Percentiles rank a stretch among this genome's conserved stretches.
Conservation (phyloP, 1,139 yeast species). For the Yamadazyma atlantica region DNA sequence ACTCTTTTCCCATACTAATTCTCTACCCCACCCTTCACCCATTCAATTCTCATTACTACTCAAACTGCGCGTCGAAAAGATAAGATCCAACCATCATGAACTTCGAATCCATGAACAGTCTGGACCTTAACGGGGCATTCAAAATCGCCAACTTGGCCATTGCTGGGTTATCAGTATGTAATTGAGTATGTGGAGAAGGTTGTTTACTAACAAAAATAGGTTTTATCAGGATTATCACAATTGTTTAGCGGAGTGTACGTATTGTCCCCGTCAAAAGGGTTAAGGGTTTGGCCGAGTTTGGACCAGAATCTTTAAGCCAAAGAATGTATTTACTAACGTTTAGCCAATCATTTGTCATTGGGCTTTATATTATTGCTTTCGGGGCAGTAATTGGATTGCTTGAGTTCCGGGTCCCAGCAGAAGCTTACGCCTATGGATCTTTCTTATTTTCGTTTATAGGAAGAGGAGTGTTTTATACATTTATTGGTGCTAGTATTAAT, state of each 20-base stretch:
- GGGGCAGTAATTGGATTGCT: conserved; percentile 57
- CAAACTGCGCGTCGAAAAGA: no score
- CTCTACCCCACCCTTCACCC: neutral
- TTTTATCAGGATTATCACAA: conserved; percentile 58
- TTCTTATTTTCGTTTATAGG: conserved; percentile 83
- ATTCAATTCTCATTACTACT: neutral
- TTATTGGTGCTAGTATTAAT: conserved; percentile 63
- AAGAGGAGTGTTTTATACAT: conserved; percentile 71
- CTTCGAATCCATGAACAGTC: conserved; percentile 25
- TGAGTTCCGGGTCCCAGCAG: conserved; percentile 67
- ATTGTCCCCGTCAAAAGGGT: no score
- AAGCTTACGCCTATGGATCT: conserved; percentile 70
- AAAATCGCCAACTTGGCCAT: conserved; percentile 63
- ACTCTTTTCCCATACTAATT: no score
- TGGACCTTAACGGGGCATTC: conserved; percentile 53
- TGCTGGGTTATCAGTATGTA: conserved; percentile 58
- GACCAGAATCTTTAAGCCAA: no score
- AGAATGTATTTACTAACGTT: conserved; percentile 15
- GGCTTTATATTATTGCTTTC: conserved; percentile 53
- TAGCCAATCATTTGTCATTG: conserved; percentile 51
- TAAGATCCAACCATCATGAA: conserved; percentile 12
- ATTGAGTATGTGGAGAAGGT: neutral
- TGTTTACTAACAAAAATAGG: conserved; percentile 32
- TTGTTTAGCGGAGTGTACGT: conserved; percentile 58
- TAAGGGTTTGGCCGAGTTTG: no score